phyloP scores from a whole-genome alignment of 768 basidiomycete genomes.

The Leccinellum luteum region DNA sequence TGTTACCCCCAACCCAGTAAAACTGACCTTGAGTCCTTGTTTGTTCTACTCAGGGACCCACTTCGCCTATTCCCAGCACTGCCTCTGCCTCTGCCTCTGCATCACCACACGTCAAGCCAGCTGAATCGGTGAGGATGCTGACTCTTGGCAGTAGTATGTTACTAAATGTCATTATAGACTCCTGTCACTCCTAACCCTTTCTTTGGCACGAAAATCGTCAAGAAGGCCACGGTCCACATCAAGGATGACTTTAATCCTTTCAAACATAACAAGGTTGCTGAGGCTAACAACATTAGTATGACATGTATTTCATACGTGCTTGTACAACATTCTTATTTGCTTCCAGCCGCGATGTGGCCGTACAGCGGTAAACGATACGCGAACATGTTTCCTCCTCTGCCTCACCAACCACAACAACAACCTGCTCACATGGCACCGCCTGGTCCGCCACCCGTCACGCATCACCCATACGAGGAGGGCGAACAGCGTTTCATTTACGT shows the following conservation, averaged over 20 bases:
- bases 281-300: conserved; percentile 73
- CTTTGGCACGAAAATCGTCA: conserved; percentile 78
- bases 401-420: conserved; percentile 58
- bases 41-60: conserved; percentile 38
- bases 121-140: conserved; percentile 45
- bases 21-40: conserved; percentile 18
- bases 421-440: conserved; percentile 67
- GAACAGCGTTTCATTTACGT: conserved; percentile 72
- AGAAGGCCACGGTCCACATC: conserved; percentile 78
- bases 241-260: conserved; percentile 99
- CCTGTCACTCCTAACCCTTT: conserved; percentile 74
- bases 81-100: conserved; percentile 46
- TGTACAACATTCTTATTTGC: background rate
- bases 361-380: conserved; percentile 88
- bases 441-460: conserved; percentile 65
- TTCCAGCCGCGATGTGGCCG: conserved; percentile 74
- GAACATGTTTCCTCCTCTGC: conserved; percentile 67
- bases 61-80: conserved; percentile 44
- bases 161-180: conserved; percentile 28
- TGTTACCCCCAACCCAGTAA: conserved; percentile 4
- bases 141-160: background rate
- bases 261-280: conserved; percentile 79
- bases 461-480: conserved; percentile 80
- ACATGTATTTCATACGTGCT: conserved; percentile 12
- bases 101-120: conserved; percentile 61